A percentile compares a stretch with the other conserved stretches of the same genome.
phyloP scores from a whole-genome alignment of 768 basidiomycete genomes.

The Leccinum obscurum region DNA sequence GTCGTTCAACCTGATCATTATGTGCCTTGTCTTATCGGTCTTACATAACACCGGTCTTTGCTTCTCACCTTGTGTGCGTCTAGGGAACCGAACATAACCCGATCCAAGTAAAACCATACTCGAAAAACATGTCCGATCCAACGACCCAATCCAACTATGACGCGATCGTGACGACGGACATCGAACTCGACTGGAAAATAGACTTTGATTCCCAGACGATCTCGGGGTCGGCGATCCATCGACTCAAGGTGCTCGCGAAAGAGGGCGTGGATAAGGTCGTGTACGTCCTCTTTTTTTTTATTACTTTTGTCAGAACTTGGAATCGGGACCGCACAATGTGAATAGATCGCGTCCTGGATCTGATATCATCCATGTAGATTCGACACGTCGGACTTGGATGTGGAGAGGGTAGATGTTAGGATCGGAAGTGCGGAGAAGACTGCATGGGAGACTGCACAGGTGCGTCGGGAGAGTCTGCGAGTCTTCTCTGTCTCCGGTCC shows the following conservation, averaged over 20 bases:
- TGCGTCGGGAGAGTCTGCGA: constrained; percentile 29
- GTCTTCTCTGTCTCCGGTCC: not conserved
- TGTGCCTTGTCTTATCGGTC: no score
- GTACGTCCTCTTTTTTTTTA: constrained; percentile 39
- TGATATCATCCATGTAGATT: constrained; percentile 43
- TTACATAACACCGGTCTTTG: no score
- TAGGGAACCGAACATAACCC: no score
- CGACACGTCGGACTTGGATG: constrained; percentile 71
- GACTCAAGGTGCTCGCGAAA: constrained; percentile 48
- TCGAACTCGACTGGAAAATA: constrained; percentile 75
- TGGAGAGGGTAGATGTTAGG: constrained; percentile 50
- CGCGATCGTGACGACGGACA: constrained; percentile 61
- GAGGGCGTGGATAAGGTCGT: constrained; percentile 57
- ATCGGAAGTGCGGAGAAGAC: constrained; percentile 38
- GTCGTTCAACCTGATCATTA: no score
- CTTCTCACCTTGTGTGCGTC: no score
- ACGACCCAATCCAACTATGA: constrained; percentile 82
- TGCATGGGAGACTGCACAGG: constrained; percentile 43
- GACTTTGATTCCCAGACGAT: constrained; percentile 67
- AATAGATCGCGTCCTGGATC: no score
- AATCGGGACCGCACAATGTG: not conserved
- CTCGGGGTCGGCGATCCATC: constrained; percentile 65
- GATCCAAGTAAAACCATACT: no score
- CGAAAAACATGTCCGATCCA: constrained; percentile 44
- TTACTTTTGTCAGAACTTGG: no score